Conservation (phyloP, 148 eudicot species). For the Nepenthes gracilis region DNA sequence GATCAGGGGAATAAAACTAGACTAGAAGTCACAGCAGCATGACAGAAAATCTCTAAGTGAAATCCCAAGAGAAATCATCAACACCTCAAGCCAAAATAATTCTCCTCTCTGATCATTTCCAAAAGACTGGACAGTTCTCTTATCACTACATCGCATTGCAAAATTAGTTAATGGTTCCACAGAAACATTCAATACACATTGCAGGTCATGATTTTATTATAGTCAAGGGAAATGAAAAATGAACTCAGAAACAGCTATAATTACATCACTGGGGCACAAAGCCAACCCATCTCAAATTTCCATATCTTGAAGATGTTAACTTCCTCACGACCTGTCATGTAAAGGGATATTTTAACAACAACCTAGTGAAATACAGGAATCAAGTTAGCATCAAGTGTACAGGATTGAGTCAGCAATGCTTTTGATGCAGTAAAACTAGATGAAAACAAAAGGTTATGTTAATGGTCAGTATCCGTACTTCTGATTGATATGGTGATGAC, state of each 20-base stretch:
- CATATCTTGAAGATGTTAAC: slow-evolving; percentile 16
- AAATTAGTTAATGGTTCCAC: no score
- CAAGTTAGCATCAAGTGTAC: slow-evolving; percentile 40
- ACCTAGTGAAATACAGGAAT: slow-evolving; percentile 21
- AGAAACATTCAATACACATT: no score
- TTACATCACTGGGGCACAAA: slow-evolving; percentile 11
- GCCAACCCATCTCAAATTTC: slow-evolving; percentile 20
- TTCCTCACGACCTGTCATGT: slow-evolving; percentile 57
- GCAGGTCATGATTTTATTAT: no score
- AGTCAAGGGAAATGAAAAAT: neutral
- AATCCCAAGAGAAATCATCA: no score
- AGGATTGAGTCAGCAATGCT: slow-evolving; percentile 38
- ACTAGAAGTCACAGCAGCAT: no score
- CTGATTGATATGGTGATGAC: slow-evolving; percentile 92
- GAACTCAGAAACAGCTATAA: neutral
- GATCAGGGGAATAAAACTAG: no score
- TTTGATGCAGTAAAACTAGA: slow-evolving; percentile 61
- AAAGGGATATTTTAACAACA: slow-evolving; percentile 25
- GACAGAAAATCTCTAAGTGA: no score
- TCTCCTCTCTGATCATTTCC: no score
- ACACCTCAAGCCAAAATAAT: no score
- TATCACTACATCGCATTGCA: neutral
- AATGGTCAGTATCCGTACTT: slow-evolving; percentile 99
- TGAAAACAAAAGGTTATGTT: slow-evolving; percentile 70
- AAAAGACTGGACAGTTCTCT: no score